Evolutionary conservation across 257 asterid species (phyloP).

Genomic region (Plantago major): DNA sequence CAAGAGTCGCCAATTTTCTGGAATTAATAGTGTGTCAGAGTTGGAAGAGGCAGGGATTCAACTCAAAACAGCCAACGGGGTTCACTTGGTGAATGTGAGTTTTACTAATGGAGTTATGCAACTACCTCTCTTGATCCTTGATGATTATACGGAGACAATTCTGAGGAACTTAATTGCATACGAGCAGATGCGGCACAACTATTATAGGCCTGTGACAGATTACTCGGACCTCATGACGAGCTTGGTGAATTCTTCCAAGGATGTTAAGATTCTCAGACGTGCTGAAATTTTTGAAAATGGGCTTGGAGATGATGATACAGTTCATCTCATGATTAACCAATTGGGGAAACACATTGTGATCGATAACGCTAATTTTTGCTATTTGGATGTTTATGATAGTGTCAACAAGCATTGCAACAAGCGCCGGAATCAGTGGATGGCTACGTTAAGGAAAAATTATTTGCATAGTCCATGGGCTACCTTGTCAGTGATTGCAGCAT

Average conservation of each 20-base stretch:
- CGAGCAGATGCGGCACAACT: background rate
- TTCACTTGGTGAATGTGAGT: slow-evolving; percentile 7
- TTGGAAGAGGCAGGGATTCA: slow-evolving; percentile 16
- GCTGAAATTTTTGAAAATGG: slow-evolving; percentile 5
- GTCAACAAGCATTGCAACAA: background rate
- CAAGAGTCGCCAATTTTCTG: background rate
- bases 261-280: slow-evolving; percentile 6
- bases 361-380: background rate
- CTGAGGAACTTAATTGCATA: slow-evolving; percentile 22
- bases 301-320: slow-evolving; percentile 13
- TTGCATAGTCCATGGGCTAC: slow-evolving; percentile 3
- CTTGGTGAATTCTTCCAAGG: slow-evolving; percentile 19
- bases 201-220: slow-evolving; percentile 14
- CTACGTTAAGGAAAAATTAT: slow-evolving; percentile 1
- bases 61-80: background rate
- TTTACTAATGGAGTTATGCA: slow-evolving; percentile 10
- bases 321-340: slow-evolving; percentile 17
- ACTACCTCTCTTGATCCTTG: slow-evolving; percentile 9
- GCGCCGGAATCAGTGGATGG: background rate
- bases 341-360: background rate
- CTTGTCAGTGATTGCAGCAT: background rate
- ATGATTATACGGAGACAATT: slow-evolving; percentile 15
- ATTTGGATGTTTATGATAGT: background rate
- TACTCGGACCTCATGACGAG: slow-evolving; percentile 9
- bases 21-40: slow-evolving; percentile 2